Evolutionary conservation across 2,329 filamentous ascomycete genomes (phyloP).

Genomic region (Epicoccum nigrum): DNA sequence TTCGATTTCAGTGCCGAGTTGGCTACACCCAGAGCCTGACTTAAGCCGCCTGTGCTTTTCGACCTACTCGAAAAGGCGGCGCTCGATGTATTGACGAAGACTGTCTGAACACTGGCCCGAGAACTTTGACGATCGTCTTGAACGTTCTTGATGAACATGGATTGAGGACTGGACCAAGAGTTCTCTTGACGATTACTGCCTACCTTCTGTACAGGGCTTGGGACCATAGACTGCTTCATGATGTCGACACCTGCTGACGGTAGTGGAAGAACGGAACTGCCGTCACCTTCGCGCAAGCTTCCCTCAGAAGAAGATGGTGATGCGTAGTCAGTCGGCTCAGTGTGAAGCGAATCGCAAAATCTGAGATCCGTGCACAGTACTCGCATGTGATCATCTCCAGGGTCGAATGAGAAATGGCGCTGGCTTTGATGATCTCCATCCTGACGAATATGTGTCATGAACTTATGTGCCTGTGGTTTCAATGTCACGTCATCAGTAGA

Average conservation of each 20-base stretch:
- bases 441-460: conserved; percentile 29
- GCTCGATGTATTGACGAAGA: conserved; percentile 28
- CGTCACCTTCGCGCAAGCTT: not conserved
- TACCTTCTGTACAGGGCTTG: conserved; percentile 49
- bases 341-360: conserved; percentile 9
- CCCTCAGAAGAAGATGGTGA: conserved; percentile 2
- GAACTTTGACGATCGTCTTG: conserved; percentile 37
- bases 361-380: conserved; percentile 23
- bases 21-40: conserved; percentile 14
- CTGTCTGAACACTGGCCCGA: conserved; percentile 38
- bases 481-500: conserved; percentile 1
- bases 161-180: conserved; percentile 48
- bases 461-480: conserved; percentile 9
- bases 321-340: conserved; percentile 12
- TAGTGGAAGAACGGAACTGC: not conserved
- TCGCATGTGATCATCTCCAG: conserved; percentile 48
- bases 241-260: conserved; percentile 10
- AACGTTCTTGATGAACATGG: conserved; percentile 24
- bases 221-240: conserved; percentile 48
- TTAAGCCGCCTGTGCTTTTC: conserved; percentile 31
- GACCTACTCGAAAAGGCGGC: conserved; percentile 16
- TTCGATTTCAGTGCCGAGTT: conserved; percentile 18
- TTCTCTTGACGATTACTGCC: conserved; percentile 47
- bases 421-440: conserved; percentile 25
- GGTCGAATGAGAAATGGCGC: conserved; percentile 53